A percentile compares a stretch with the other conserved stretches of the same genome.
Evolutionary conservation across 1,139 yeast species (phyloP).

Genomic region (Protomyces gravidus): DNA sequence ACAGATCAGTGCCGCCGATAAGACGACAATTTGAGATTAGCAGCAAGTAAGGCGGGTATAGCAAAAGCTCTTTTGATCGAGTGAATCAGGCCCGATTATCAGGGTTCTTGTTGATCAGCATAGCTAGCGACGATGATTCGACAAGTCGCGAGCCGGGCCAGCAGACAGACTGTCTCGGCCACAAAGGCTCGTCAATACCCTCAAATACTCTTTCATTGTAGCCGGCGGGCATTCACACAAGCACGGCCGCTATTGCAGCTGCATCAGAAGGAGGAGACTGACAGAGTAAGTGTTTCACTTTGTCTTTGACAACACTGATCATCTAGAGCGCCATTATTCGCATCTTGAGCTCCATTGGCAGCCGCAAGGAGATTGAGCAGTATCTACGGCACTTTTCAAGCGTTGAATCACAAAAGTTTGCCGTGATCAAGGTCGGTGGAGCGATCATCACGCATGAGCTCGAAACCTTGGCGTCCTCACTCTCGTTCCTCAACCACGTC

Average conservation of each 20-base stretch:
- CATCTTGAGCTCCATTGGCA: constrained; percentile 87
- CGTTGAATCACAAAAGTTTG: constrained; percentile 81
- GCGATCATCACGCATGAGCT: constrained; percentile 94
- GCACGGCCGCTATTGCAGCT: neutral
- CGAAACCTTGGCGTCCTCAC: constrained; percentile 87
- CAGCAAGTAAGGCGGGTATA: no score
- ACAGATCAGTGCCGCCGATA: no score
- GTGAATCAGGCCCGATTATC: no score
- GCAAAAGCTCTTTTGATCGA: no score
- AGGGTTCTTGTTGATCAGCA: no score
- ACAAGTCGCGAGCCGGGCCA: neutral
- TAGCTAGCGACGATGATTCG: no score
- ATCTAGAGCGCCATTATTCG: constrained; percentile 53
- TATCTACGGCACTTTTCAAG: constrained; percentile 93
- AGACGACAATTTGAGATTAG: no score
- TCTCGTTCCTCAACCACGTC: constrained; percentile 93
- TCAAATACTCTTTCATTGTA: neutral
- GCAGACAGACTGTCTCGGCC: neutral
- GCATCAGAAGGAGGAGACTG: constrained; percentile 28
- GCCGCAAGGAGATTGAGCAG: constrained; percentile 96
- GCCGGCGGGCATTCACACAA: neutral
- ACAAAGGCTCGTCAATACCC: neutral
- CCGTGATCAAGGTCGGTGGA: constrained; percentile 98
- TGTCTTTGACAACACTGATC: neutral
- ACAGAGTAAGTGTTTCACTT: constrained; percentile 1